Evolutionary conservation across 139 green algal genomes (phyloP).

Genomic region (Penium margaritaceum): DNA sequence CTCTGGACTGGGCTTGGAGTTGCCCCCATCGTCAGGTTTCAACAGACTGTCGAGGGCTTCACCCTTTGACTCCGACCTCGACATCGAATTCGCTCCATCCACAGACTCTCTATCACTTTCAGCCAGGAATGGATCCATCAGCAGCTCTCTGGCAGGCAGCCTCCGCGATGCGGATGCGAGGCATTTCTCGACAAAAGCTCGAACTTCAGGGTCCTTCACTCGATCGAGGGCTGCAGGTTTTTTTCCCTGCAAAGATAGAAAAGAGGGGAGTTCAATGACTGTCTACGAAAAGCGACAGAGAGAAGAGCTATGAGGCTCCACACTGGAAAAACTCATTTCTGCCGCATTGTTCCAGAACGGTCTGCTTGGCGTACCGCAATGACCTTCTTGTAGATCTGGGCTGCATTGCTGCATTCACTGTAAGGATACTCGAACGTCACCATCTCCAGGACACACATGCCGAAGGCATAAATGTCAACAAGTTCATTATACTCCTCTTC

Average conservation of each 20-base stretch:
- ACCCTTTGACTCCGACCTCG: no score
- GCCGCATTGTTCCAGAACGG: neutral
- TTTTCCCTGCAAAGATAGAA: slow-evolving; percentile 54
- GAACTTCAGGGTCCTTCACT: slow-evolving; percentile 66
- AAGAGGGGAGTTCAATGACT: neutral
- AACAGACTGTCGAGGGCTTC: no score
- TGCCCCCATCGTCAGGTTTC: no score
- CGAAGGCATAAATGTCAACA: slow-evolving; percentile 92
- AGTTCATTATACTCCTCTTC: slow-evolving; percentile 97
- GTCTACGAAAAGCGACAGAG: neutral
- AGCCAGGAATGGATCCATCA: slow-evolving; percentile 80
- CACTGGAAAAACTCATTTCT: neutral
- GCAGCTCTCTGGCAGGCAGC: slow-evolving; percentile 72
- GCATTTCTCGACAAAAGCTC: slow-evolving; percentile 82
- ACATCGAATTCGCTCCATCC: neutral
- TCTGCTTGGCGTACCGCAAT: neutral
- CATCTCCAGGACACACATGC: slow-evolving; percentile 96
- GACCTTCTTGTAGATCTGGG: slow-evolving; percentile 97
- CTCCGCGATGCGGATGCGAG: slow-evolving; percentile 63
- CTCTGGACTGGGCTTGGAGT: no score
- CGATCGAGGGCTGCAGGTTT: slow-evolving; percentile 68
- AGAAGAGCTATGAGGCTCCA: neutral
- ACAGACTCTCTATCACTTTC: neutral
- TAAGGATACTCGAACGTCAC: slow-evolving; percentile 95
- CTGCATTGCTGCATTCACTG: slow-evolving; percentile 89